Base-by-base conservation (phyloP, 139 green algal species). In the Raphidocelis subcapitata region DNA sequence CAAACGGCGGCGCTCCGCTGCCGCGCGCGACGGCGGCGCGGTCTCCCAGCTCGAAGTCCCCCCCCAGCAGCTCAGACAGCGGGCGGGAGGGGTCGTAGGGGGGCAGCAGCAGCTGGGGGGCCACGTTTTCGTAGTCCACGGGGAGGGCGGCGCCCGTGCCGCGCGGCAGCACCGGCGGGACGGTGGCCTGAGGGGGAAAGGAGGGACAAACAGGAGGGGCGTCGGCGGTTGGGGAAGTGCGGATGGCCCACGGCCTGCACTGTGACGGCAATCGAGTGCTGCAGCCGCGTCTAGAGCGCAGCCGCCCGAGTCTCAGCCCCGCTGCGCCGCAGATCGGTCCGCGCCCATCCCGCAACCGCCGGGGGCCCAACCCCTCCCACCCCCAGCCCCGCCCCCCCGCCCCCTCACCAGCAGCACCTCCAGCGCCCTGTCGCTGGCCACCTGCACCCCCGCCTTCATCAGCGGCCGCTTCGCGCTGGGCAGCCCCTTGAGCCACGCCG, bases 31-130 rank as follows among this genome's bases (percentile, higher is more conserved):
- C 84, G 8, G 84, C 85, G 21, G 95, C 85, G 0, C 93, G 77
- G 73, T 98, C 92, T 21, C 93, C 93, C 55, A 97, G 81, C 67
- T 92, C 84, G 72, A 97, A 92, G 0, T 54, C 37, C 5, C 91
- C 91, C 20, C 92, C 93, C 35, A 89, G 81, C 23, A 92, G 68
- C 26, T 67, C 73, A 26, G 41, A 86, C 62, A 49, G 64, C 16
- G 64, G 77, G 62, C 72, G 59, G 5, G 65, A 52, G 0, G 80
- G 59, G 52, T 68, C 81, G 70, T 83, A 81, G 20, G 92, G 91
- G 16, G 87, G 84, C 75, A 98, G 80, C 69, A 97, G 81, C 66
- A 97, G 83, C 44, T 74, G 74, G 14, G 89, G 81, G 3, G 82
- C 65, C 65, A 97, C 92, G 37, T 87, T 85, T 71, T 96, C 90